Evolutionary conservation across 345 rosid species (phyloP).

Genomic region (Salix suchowensis): DNA sequence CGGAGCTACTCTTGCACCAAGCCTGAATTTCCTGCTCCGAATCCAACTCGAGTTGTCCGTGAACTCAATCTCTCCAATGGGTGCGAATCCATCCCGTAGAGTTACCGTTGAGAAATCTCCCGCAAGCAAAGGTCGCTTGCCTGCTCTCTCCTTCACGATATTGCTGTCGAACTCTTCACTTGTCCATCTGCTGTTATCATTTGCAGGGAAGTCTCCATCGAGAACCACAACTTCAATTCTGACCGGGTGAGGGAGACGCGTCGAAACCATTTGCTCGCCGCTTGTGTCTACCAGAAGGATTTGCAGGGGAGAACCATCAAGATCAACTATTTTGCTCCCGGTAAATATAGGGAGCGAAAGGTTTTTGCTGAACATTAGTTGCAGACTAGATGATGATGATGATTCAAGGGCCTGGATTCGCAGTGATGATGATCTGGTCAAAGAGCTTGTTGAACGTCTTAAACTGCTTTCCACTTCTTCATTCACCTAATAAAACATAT

Average conservation of each 20-base stretch:
- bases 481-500: constrained; percentile 42
- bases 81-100: constrained; percentile 48
- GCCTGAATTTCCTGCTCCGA: constrained; percentile 68
- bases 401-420: constrained; percentile 42
- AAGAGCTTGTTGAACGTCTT: constrained; percentile 24
- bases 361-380: constrained; percentile 28
- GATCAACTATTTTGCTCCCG: constrained; percentile 57
- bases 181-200: constrained; percentile 46
- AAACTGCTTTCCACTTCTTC: constrained; percentile 71
- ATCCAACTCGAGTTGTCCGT: constrained; percentile 96
- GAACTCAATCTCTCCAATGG: constrained; percentile 59
- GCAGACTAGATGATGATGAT: constrained; percentile 37
- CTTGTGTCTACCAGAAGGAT: constrained; percentile 42
- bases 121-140: constrained; percentile 83
- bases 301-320: constrained; percentile 44
- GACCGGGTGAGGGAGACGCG: constrained; percentile 42
- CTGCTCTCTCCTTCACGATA: constrained; percentile 66
- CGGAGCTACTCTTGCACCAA: constrained; percentile 59
- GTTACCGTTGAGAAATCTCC: constrained; percentile 56
- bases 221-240: constrained; percentile 70
- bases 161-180: constrained; percentile 53
- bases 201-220: constrained; percentile 67
- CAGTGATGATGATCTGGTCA: constrained; percentile 42
- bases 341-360: constrained; percentile 54
- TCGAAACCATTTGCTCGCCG: constrained; percentile 10